Conservation (phyloP, 345 rosid genomes). For the Linum lewisii region DNA sequence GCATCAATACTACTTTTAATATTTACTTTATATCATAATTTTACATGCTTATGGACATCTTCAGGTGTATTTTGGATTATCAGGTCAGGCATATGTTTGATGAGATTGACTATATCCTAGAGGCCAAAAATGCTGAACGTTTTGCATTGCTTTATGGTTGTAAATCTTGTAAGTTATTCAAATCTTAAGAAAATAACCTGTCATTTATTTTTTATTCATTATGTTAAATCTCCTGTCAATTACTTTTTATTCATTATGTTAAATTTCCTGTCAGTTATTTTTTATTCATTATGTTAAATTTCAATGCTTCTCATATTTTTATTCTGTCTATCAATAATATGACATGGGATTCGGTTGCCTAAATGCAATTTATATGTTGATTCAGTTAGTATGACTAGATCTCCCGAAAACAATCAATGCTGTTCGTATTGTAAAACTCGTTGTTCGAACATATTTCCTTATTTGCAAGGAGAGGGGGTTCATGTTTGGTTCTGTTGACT, state of each 20-base stretch:
- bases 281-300: not conserved
- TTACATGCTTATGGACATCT: constrained; percentile 33
- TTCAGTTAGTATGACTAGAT: not conserved
- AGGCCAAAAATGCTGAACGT: constrained; percentile 91
- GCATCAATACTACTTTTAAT: not conserved
- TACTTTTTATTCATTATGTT: not conserved
- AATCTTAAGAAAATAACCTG: not conserved
- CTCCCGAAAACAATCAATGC: not conserved
- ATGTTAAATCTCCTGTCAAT: not conserved
- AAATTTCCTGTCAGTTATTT: not conserved
- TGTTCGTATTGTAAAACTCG: not conserved
- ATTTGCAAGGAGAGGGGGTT: too few species aligned
- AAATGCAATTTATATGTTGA: not conserved
- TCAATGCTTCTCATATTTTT: not conserved
- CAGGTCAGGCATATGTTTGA: constrained; percentile 99
- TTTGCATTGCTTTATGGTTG: constrained; percentile 72
- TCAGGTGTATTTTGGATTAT: constrained; percentile 45
- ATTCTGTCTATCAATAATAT: not conserved
- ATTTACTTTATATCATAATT: not conserved
- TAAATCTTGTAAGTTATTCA: constrained; percentile 39
- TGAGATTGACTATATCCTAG: constrained; percentile 78
- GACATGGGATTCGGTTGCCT: not conserved
- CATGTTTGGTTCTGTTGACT: too few species aligned
- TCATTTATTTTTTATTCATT: not conserved
- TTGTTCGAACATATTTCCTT: not conserved